phyloP scores from a whole-genome alignment of 1,284 basidiomycete species.

The Leccinum subrobustum region DNA sequence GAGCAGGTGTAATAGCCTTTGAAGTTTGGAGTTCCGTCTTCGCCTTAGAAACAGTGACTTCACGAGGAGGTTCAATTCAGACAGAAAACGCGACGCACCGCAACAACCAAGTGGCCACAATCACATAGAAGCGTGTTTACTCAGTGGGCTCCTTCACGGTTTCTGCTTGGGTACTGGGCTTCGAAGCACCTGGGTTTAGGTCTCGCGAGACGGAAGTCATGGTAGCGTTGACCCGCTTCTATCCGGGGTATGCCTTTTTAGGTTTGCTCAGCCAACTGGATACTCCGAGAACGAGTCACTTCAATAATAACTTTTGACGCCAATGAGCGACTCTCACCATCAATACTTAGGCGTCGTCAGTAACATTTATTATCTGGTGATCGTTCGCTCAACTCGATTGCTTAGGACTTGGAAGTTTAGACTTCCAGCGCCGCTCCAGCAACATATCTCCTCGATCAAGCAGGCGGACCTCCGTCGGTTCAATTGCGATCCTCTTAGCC shows the following conservation, averaged over 20 bases:
- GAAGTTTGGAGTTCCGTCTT: background rate
- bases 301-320: background rate
- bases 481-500: conserved; percentile 6
- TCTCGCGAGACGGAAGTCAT: background rate
- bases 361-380: background rate
- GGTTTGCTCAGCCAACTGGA: conserved; percentile 12
- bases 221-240: background rate
- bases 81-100: background rate
- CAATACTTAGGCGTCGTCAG: background rate
- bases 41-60: background rate
- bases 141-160: background rate
- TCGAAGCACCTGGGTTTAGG: background rate
- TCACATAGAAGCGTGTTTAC: background rate
- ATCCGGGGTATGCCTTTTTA: conserved; percentile 13
- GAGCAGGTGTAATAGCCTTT: background rate
- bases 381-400: background rate
- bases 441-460: background rate
- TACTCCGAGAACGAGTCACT: conserved; percentile 7
- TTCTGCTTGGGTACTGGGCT: background rate
- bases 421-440: background rate
- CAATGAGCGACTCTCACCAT: background rate
- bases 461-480: conserved; percentile 2
- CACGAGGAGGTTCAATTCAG: background rate
- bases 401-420: background rate
- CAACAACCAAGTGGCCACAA: background rate